A percentile compares a stretch with the other conserved stretches of the same genome.
phyloP scores from a whole-genome alignment of 177 flowering plant species.

The Telopea speciosissima region DNA sequence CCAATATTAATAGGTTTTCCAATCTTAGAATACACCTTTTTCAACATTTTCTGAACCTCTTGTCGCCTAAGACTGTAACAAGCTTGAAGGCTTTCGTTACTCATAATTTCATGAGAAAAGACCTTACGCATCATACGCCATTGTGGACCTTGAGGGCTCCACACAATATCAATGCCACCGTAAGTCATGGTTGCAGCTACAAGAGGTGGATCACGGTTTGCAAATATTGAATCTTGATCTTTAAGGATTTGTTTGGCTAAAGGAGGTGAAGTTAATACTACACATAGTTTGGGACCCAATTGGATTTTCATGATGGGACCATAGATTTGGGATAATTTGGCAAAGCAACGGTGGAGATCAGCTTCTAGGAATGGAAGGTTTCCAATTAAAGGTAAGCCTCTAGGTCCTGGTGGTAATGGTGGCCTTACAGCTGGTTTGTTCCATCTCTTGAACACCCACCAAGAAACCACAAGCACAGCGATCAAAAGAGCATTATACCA shows the following conservation, averaged over 20 bases:
- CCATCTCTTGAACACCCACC: not conserved
- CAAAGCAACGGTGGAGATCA: not conserved
- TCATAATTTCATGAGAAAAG: too few species aligned
- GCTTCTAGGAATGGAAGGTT: not conserved
- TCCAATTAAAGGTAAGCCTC: conserved; percentile 1
- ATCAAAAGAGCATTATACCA: too few species aligned
- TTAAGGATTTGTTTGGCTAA: not conserved
- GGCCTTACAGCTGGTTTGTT: not conserved
- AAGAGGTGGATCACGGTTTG: not conserved
- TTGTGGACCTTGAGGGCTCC: not conserved
- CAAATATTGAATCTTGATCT: not conserved
- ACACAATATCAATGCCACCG: not conserved
- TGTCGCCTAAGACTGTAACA: too few species aligned
- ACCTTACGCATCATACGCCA: too few species aligned
- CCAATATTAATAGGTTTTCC: too few species aligned
- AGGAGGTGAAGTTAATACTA: not conserved
- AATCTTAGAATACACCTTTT: too few species aligned
- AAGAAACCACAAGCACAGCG: too few species aligned
- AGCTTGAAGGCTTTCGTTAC: too few species aligned
- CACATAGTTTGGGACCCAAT: not conserved
- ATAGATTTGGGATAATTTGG: not conserved
- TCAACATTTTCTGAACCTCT: too few species aligned
- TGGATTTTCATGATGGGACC: not conserved
- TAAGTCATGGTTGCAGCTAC: not conserved
- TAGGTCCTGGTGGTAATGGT: conserved; percentile 1